phyloP scores from a whole-genome alignment of 441 rosid species.

The Adansonia grandidieri region DNA sequence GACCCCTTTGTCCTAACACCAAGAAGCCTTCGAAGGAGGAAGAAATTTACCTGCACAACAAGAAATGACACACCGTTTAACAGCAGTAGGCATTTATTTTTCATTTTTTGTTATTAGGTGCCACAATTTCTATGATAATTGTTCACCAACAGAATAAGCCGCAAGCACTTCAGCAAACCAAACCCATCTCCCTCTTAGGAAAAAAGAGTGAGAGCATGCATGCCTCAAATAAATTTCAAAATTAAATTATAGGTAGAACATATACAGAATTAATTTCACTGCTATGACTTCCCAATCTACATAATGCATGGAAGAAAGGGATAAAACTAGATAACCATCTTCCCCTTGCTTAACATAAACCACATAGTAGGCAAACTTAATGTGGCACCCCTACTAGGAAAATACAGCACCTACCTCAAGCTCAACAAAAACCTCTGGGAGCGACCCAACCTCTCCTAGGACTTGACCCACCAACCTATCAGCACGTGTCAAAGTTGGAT shows the following conservation, averaged over 20 bases:
- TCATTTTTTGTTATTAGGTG: background rate
- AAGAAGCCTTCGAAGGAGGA: too few relatives aligned
- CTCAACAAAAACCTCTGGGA: constrained; percentile 89
- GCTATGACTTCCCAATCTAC: background rate
- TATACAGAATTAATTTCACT: background rate
- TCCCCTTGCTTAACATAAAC: background rate
- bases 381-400: background rate
- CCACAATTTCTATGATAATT: constrained; percentile 4
- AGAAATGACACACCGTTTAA: background rate
- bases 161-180: too few relatives aligned
- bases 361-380: background rate
- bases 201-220: background rate
- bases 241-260: background rate
- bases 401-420: constrained; percentile 67
- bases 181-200: too few relatives aligned
- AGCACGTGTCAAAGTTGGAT: constrained; percentile 95
- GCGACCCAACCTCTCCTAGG: constrained; percentile 91
- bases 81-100: background rate
- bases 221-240: background rate
- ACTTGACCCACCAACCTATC: constrained; percentile 97
- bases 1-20: too few relatives aligned
- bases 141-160: background rate
- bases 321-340: background rate
- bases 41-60: constrained; percentile 37
- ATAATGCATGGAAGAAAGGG: background rate